phyloP scores from a whole-genome alignment of 2,329 filamentous ascomycete species.

The Fusarium brevicatenulatum region DNA sequence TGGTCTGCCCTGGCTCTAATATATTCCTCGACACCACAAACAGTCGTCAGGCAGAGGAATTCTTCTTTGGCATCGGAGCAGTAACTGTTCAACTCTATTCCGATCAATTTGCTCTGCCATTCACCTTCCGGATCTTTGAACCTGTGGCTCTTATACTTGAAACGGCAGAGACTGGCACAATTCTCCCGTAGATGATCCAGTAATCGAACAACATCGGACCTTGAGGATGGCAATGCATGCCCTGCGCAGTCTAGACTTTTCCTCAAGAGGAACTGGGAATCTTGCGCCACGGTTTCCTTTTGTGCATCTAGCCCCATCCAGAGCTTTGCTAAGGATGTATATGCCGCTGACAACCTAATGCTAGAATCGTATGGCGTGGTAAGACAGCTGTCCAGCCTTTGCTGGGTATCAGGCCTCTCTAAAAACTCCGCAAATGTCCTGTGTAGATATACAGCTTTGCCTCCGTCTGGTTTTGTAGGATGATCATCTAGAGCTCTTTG shows the following conservation, averaged over 20 bases:
- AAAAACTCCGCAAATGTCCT: neutral
- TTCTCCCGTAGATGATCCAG: neutral
- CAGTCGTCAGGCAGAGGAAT: neutral
- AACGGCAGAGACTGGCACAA: neutral
- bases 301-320: rapidly evolving
- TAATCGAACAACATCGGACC: neutral
- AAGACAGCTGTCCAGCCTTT: neutral
- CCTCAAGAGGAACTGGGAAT: neutral
- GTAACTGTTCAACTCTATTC: neutral
- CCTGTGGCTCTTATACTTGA: neutral
- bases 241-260: neutral
- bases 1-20: neutral
- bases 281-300: rapidly evolving
- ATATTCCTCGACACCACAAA: neutral
- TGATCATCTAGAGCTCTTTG: no score
- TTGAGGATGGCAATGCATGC: rapidly evolving
- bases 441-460: neutral
- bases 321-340: neutral
- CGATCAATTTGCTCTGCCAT: neutral
- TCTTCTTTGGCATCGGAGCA: neutral
- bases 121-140: rapidly evolving
- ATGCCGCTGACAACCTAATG: neutral
- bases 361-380: neutral
- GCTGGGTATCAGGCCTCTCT: rapidly evolving
- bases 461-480: rapidly evolving